Conservation (phyloP, 2,329 filamentous ascomycete species). For the Xylariaceae sp. region DNA sequence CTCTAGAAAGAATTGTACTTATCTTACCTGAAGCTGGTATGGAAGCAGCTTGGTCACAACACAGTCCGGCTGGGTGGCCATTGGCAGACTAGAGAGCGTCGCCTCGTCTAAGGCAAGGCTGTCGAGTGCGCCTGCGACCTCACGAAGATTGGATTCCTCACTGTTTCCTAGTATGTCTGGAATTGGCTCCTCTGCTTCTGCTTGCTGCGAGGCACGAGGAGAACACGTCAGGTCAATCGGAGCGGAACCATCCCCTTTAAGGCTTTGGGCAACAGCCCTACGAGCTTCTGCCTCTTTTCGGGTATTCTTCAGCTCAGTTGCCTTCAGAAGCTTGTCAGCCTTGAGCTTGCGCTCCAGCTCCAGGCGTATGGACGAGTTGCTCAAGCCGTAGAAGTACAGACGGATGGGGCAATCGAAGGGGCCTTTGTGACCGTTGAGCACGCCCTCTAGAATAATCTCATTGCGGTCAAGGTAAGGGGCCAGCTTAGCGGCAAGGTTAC, state of each 20-base stretch:
- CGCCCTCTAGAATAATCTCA: constrained; percentile 59
- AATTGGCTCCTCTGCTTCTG: constrained; percentile 39
- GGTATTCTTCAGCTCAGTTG: constrained; percentile 48
- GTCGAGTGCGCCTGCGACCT: constrained; percentile 58
- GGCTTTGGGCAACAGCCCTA: constrained; percentile 33
- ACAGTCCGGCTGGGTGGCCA: constrained; percentile 58
- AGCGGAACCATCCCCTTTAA: constrained; percentile 31
- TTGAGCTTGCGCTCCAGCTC: constrained; percentile 56
- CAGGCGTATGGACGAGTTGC: constrained; percentile 42
- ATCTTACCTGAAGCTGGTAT: constrained; percentile 60
- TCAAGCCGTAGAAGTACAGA: constrained; percentile 62
- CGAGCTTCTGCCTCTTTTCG: constrained; percentile 45
- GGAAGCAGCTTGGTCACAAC: constrained; percentile 64
- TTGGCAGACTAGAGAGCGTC: constrained; percentile 62
- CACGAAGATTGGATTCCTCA: constrained; percentile 59
- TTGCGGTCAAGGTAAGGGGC: constrained; percentile 61
- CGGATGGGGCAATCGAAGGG: constrained; percentile 65
- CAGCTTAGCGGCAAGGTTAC: constrained; percentile 60
- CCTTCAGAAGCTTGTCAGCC: constrained; percentile 54
- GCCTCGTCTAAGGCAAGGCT: constrained; percentile 65
- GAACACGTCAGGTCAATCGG: constrained; percentile 23
- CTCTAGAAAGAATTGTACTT: neutral
- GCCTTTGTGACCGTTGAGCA: constrained; percentile 59
- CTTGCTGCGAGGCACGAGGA: constrained; percentile 12
- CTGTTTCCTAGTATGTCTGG: constrained; percentile 60